Conservation (phyloP, 768 basidiomycete genomes). For the Amanita rimosa region DNA sequence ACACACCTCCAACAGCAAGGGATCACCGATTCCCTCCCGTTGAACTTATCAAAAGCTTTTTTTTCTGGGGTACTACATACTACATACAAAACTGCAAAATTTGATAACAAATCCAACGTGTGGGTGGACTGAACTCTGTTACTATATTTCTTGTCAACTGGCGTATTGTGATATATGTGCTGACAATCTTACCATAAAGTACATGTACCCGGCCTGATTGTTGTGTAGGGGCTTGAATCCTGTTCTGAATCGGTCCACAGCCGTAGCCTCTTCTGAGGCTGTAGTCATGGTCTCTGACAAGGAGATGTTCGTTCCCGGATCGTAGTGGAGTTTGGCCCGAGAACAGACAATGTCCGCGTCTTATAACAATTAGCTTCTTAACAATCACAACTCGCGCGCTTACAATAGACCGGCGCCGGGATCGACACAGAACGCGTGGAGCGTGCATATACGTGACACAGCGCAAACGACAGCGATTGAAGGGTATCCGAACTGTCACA, state of each 20-base stretch:
- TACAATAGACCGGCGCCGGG: slow-evolving; percentile 79
- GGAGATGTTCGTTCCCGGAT: slow-evolving; percentile 45
- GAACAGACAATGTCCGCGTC: slow-evolving; percentile 77
- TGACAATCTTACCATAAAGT: slow-evolving; percentile 35
- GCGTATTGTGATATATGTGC: not conserved
- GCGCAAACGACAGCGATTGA: slow-evolving; percentile 57
- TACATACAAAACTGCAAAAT: not conserved
- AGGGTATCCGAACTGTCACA: slow-evolving; percentile 46
- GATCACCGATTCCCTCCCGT: too few species aligned
- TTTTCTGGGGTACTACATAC: too few species aligned
- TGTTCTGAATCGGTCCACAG: slow-evolving; percentile 34
- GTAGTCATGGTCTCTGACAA: slow-evolving; percentile 51
- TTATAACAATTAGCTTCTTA: slow-evolving; percentile 18
- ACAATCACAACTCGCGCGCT: slow-evolving; percentile 11
- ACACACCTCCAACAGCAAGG: too few species aligned
- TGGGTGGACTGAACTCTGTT: too few species aligned
- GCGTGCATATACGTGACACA: slow-evolving; percentile 75
- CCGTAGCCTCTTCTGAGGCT: slow-evolving; percentile 26
- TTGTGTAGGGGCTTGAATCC: slow-evolving; percentile 47
- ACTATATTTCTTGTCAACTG: not conserved
- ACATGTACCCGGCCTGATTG: slow-evolving; percentile 43
- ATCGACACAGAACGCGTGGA: slow-evolving; percentile 80
- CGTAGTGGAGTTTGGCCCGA: slow-evolving; percentile 73
- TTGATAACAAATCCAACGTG: too few species aligned
- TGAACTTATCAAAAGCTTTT: too few species aligned